These are phyloP conservation scores for Talaromyces liani DNA, from an alignment of 495 filamentous ascomycete species.

Conservation along the genomic window DNA sequence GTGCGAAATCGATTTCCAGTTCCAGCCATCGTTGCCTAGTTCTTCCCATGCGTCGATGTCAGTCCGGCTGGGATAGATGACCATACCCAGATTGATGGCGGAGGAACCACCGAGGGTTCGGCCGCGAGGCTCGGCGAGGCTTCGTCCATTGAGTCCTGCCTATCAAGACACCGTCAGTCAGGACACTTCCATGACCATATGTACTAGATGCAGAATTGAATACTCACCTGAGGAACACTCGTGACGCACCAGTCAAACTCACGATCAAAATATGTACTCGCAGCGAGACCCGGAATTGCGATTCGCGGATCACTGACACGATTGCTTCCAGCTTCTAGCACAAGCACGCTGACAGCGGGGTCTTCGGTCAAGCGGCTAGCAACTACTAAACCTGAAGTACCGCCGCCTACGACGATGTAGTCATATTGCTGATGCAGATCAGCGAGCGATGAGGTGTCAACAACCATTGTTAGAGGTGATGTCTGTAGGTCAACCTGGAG, in stretches of 20 bases:
- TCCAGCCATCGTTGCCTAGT: constrained; percentile 46
- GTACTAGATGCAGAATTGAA: no score
- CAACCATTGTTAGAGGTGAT: no score
- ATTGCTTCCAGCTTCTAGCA: constrained; percentile 44
- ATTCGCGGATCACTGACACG: constrained; percentile 31
- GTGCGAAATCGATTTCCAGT: constrained; percentile 34
- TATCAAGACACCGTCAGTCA: constrained; percentile 5
- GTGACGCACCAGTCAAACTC: constrained; percentile 47
- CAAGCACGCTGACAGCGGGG: constrained; percentile 29
- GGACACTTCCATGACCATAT: no score
- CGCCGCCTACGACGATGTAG: constrained; percentile 17
- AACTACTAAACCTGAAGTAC: constrained; percentile 15
- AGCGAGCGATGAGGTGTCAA: no score
- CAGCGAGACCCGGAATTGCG: constrained; percentile 30
- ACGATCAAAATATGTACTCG: constrained; percentile 28
- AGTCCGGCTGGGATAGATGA: constrained; percentile 28
- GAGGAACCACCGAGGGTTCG: constrained; percentile 49
- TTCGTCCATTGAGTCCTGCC: constrained; percentile 18
- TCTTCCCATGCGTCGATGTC: constrained; percentile 41
- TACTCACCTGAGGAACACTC: constrained; percentile 37
- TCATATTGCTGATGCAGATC: not conserved
- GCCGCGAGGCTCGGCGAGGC: constrained; percentile 30
- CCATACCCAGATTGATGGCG: constrained; percentile 45
- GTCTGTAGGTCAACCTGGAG: no score
- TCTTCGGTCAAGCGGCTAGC: constrained; percentile 38